Evolutionary conservation across 352 stramenopile species (phyloP).

Genomic region (Globisporangium lucens): DNA sequence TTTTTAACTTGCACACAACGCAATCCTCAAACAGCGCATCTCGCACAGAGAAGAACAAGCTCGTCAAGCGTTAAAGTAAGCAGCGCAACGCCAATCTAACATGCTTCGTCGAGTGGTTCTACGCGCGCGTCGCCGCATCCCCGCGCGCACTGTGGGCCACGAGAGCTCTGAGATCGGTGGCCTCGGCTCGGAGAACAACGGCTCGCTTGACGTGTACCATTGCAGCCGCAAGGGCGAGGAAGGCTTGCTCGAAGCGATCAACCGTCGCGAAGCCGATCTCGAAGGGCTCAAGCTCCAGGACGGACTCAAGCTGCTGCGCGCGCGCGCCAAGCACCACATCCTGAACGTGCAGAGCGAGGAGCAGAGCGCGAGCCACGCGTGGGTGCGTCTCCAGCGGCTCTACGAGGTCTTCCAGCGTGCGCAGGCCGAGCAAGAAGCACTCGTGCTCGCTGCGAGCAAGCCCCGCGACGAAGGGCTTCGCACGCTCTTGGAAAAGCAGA

Average conservation of each 20-base stretch:
- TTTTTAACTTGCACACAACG: no score
- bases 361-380: slow-evolving; percentile 46
- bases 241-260: slow-evolving; percentile 19
- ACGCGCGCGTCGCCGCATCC: slow-evolving; percentile 53
- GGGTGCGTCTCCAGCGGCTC: slow-evolving; percentile 50
- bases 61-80: slow-evolving; percentile 3
- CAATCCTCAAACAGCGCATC: slow-evolving; percentile 1
- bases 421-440: slow-evolving; percentile 27
- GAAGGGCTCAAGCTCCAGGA: slow-evolving; percentile 15
- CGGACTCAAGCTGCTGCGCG: slow-evolving; percentile 10
- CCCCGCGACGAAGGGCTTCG: slow-evolving; percentile 44
- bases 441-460: slow-evolving; percentile 16
- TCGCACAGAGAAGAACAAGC: slow-evolving; percentile 12
- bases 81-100: neutral
- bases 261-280: slow-evolving; percentile 14
- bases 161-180: slow-evolving; percentile 36
- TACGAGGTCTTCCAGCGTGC: slow-evolving; percentile 58
- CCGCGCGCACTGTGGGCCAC: slow-evolving; percentile 51
- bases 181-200: slow-evolving; percentile 21
- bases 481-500: slow-evolving; percentile 39
- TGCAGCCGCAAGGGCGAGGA: slow-evolving; percentile 28
- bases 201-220: slow-evolving; percentile 46
- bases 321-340: slow-evolving; percentile 24
- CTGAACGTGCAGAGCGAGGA: slow-evolving; percentile 41
- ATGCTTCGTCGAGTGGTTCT: slow-evolving; percentile 68